Conservation (phyloP, 2,329 filamentous ascomycete genomes). For the Cladosporium velox region DNA sequence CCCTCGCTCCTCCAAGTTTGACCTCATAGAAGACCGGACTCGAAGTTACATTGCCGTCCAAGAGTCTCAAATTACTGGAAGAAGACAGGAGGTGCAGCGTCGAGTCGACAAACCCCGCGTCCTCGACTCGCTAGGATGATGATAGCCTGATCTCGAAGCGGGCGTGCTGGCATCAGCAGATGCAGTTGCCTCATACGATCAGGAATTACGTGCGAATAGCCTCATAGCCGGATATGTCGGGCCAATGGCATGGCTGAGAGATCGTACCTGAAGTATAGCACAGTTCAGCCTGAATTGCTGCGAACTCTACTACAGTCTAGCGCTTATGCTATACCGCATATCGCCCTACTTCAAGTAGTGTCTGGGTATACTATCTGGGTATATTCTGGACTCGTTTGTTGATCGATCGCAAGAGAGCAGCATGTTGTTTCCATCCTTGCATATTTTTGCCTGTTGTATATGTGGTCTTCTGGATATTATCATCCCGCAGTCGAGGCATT, state of each 20-base stretch:
- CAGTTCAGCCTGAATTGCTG: not conserved
- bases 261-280: not conserved
- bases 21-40: not conserved
- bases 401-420: not conserved
- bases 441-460: no score
- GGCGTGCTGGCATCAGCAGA: not conserved
- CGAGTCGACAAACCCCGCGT: not conserved
- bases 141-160: conserved; percentile 7
- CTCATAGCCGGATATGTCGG: not conserved
- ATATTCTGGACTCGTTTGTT: not conserved
- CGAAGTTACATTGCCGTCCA: not conserved
- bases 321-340: not conserved
- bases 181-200: conserved; percentile 4
- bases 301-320: not conserved
- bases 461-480: no score
- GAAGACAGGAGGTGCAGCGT: not conserved
- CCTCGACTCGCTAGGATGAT: not conserved
- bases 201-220: not conserved
- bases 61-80: not conserved
- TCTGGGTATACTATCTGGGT: not conserved
- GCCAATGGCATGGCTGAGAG: not conserved
- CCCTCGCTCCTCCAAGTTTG: not conserved
- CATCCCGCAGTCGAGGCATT: no score
- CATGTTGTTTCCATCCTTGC: no score
- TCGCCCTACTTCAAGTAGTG: not conserved